phyloP scores from a whole-genome alignment of 495 filamentous ascomycete species.

The Thermochaetoides thermophila region DNA sequence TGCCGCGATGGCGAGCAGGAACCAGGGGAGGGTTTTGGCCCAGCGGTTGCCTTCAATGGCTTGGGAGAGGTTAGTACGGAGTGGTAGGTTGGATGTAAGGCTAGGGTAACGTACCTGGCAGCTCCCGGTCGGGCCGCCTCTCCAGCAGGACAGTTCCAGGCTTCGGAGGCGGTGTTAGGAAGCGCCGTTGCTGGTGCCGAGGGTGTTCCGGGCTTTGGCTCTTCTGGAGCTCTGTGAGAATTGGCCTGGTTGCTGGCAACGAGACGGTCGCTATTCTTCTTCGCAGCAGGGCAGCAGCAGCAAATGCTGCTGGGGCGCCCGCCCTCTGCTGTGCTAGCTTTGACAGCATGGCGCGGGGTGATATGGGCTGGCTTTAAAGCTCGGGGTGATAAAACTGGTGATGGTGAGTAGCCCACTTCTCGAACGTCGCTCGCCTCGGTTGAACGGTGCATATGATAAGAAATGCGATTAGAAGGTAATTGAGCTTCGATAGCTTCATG shows the following conservation, averaged over 20 bases:
- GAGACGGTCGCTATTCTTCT: conserved; percentile 5
- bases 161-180: conserved; percentile 30
- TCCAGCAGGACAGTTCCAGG: conserved; percentile 53
- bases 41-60: conserved; percentile 33
- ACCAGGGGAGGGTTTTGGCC: conserved; percentile 37
- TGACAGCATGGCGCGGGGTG: conserved; percentile 20
- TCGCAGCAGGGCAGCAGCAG: conserved; percentile 6
- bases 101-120: conserved; percentile 42
- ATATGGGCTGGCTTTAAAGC: no score
- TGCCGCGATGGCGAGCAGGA: conserved; percentile 42
- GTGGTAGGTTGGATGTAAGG: not conserved
- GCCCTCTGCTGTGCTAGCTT: conserved; percentile 23
- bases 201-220: not conserved
- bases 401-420: no score
- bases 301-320: conserved; percentile 3
- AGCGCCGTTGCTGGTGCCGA: conserved; percentile 10
- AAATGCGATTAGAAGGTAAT: no score
- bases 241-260: not conserved
- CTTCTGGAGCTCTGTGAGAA: conserved; percentile 1
- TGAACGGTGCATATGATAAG: no score
- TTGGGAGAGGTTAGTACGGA: conserved; percentile 2
- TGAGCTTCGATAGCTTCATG: no score
- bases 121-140: conserved; percentile 64
- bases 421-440: no score
- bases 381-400: no score